phyloP scores from a whole-genome alignment of 2,329 filamentous ascomycete species.

The Phialophora macrospora region DNA sequence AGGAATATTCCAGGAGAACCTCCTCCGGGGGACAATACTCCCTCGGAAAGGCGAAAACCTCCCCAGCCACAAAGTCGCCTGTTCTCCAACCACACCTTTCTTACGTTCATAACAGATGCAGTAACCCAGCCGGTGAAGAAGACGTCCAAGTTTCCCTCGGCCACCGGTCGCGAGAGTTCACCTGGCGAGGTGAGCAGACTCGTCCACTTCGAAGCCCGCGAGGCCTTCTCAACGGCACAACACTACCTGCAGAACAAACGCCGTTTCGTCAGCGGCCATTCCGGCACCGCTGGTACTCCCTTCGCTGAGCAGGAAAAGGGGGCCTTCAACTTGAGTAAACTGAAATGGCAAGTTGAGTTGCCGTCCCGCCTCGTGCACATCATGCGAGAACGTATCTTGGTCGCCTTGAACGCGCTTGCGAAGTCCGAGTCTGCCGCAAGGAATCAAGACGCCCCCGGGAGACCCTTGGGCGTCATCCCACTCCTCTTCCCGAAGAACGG shows the following conservation, averaged over 20 bases:
- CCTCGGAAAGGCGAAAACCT: slow-evolving; percentile 3
- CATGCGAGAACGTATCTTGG: slow-evolving; percentile 32
- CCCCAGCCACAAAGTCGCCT: slow-evolving; percentile 19
- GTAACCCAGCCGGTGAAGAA: slow-evolving; percentile 12
- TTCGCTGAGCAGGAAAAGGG: not conserved
- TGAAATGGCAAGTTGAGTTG: slow-evolving; percentile 37
- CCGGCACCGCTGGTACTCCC: not conserved
- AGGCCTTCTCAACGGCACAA: slow-evolving; percentile 15
- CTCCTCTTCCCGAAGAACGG: slow-evolving; percentile 18
- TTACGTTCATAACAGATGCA: slow-evolving; percentile 18
- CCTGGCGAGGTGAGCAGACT: slow-evolving; percentile 11
- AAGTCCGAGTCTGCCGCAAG: slow-evolving; percentile 7
- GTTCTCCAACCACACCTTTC: slow-evolving; percentile 23
- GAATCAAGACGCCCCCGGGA: not conserved
- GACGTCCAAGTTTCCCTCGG: not conserved
- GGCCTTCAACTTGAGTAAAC: slow-evolving; percentile 14
- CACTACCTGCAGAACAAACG: slow-evolving; percentile 29
- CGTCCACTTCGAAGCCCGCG: slow-evolving; percentile 16
- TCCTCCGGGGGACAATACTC: not conserved
- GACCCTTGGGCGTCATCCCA: slow-evolving; percentile 3
- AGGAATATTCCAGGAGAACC: not conserved
- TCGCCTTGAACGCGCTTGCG: slow-evolving; percentile 25
- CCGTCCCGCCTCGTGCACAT: slow-evolving; percentile 28
- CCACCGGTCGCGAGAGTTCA: slow-evolving; percentile 6
- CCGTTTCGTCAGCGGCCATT: slow-evolving; percentile 15